These are phyloP conservation scores for Yueomyces sp. DNA, from an alignment of 805 yeast genomes.

Conservation along the genomic window DNA sequence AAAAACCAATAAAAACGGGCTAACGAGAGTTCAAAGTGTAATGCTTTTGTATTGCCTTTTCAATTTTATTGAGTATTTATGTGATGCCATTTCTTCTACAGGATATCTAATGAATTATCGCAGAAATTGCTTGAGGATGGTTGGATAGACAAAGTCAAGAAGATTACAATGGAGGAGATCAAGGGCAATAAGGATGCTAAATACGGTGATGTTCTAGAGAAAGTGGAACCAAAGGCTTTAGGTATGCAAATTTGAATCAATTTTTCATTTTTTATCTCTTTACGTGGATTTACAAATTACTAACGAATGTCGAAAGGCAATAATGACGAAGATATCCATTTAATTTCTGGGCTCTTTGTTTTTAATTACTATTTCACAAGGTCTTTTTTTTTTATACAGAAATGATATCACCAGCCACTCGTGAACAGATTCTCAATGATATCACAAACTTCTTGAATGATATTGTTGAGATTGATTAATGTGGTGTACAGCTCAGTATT, in stretches of 20 bases:
- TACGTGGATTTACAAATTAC: slow-evolving; percentile 15
- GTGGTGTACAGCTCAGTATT: neutral
- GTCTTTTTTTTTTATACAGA: too few relatives aligned
- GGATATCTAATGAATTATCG: slow-evolving; percentile 49
- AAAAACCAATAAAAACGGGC: too few relatives aligned
- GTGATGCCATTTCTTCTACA: slow-evolving; percentile 6
- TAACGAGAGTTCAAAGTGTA: too few relatives aligned
- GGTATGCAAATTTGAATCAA: slow-evolving; percentile 23
- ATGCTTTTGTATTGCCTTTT: too few relatives aligned
- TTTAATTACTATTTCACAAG: too few relatives aligned
- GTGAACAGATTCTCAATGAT: slow-evolving; percentile 41
- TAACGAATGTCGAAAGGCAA: too few relatives aligned
- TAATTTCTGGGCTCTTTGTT: too few relatives aligned
- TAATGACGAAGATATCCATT: too few relatives aligned
- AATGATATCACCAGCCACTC: slow-evolving; percentile 49
- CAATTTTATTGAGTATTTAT: too few relatives aligned
- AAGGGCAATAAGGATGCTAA: slow-evolving; percentile 26
- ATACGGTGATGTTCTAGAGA: slow-evolving; percentile 37
- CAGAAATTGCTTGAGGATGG: slow-evolving; percentile 62
- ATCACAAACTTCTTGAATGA: slow-evolving; percentile 47
- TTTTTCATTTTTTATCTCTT: slow-evolving; percentile 4
- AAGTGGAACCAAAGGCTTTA: slow-evolving; percentile 53
- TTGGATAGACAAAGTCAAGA: slow-evolving; percentile 68
- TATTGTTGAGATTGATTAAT: slow-evolving; percentile 28
- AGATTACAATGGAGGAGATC: slow-evolving; percentile 25